Conservation (phyloP, 169 alveolate species). For the Theileria equi region DNA sequence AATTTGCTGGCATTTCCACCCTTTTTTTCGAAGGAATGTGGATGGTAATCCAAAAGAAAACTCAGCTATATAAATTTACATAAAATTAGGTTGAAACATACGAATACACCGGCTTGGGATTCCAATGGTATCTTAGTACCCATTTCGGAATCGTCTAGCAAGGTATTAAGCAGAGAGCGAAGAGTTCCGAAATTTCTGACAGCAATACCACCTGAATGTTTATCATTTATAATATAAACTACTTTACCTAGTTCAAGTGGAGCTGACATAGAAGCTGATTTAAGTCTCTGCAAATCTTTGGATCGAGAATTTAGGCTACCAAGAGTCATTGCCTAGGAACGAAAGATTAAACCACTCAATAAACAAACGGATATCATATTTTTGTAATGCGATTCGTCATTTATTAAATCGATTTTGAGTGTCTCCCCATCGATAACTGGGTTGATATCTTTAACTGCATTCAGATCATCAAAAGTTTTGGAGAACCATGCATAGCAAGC, state of each 20-base stretch:
- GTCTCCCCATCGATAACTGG: constrained; percentile 11
- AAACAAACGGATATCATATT: constrained; percentile 22
- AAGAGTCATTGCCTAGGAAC: constrained; percentile 28
- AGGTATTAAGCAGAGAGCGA: constrained; percentile 29
- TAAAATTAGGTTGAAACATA: constrained; percentile 4
- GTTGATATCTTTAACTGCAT: constrained; percentile 27
- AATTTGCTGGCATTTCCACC: constrained; percentile 34
- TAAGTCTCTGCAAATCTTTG: constrained; percentile 54
- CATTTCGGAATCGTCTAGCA: constrained; percentile 26
- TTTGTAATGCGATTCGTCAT: constrained; percentile 37
- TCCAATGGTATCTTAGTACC: constrained; percentile 42
- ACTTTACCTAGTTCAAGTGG: constrained; percentile 41
- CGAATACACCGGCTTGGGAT: constrained; percentile 55
- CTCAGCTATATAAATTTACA: constrained; percentile 2
- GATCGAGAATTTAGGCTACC: constrained; percentile 49
- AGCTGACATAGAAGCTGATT: constrained; percentile 48
- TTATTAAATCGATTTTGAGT: constrained; percentile 23
- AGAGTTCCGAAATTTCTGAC: constrained; percentile 55
- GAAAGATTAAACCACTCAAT: not conserved
- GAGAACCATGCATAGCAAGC: constrained; percentile 53
- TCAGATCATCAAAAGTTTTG: constrained; percentile 26
- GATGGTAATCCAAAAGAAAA: constrained; percentile 50
- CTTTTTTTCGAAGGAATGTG: constrained; percentile 46
- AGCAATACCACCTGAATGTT: constrained; percentile 4
- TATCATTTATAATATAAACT: not conserved